Evolutionary conservation across 2,329 filamentous ascomycete species (phyloP).

Genomic region (Geoglossum cookeanum): DNA sequence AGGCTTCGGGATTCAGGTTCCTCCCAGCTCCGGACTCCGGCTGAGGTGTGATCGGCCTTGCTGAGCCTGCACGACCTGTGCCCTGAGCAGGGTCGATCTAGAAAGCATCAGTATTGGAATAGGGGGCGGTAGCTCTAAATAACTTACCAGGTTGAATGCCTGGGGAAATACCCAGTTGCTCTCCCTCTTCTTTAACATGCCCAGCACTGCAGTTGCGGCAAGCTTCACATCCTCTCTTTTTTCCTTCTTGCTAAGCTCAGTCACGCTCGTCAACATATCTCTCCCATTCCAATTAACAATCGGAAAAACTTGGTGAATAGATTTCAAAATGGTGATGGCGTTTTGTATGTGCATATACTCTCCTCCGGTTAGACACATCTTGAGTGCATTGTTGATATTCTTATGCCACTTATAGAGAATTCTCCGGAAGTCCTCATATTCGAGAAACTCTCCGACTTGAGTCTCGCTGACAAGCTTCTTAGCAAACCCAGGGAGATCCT

Average conservation of each 20-base stretch:
- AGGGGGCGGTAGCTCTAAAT: background rate
- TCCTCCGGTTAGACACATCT: constrained; percentile 57
- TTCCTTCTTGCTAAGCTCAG: constrained; percentile 38
- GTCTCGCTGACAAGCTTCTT: constrained; percentile 51
- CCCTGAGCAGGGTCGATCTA: background rate
- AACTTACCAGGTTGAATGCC: constrained; percentile 47
- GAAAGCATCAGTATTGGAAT: background rate
- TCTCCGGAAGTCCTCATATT: constrained; percentile 72
- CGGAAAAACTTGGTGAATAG: constrained; percentile 65
- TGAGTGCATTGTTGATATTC: constrained; percentile 59
- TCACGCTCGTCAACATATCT: constrained; percentile 45
- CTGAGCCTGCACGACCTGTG: constrained; percentile 11
- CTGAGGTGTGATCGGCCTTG: constrained; percentile 23
- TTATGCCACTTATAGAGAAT: constrained; percentile 83
- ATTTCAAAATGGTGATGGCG: constrained; percentile 74
- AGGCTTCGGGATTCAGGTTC: constrained; percentile 33
- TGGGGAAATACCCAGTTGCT: constrained; percentile 56
- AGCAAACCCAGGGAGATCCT: constrained; percentile 59
- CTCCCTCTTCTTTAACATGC: constrained; percentile 47
- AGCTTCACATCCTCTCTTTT: constrained; percentile 56
- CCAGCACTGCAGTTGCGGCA: constrained; percentile 51
- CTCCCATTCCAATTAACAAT: constrained; percentile 75
- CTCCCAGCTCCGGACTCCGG: constrained; percentile 24
- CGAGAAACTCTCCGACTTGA: constrained; percentile 48
- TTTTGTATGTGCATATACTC: constrained; percentile 99